These are phyloP conservation scores for Favolaschia claudopus DNA, from an alignment of 768 basidiomycete genomes.

Conservation along the genomic window DNA sequence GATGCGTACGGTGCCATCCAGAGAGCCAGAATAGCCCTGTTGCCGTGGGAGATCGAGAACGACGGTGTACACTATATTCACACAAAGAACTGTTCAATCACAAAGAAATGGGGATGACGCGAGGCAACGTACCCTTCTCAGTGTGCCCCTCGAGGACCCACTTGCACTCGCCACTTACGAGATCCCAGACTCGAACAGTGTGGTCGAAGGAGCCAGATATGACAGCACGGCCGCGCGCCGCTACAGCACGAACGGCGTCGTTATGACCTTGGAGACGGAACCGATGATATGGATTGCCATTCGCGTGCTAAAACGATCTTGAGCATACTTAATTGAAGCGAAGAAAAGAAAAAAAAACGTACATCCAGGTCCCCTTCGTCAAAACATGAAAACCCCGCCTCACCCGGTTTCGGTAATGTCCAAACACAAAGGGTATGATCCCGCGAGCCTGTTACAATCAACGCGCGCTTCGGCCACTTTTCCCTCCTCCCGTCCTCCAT, in stretches of 20 bases:
- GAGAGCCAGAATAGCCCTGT: slow-evolving; percentile 95
- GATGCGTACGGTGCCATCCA: slow-evolving; percentile 96
- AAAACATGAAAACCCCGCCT: slow-evolving; percentile 26
- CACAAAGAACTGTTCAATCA: not conserved
- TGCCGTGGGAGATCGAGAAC: slow-evolving; percentile 87
- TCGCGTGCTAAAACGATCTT: slow-evolving; percentile 61
- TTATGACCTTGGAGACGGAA: slow-evolving; percentile 88
- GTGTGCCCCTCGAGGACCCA: slow-evolving; percentile 88
- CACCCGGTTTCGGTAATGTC: slow-evolving; percentile 25
- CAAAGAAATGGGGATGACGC: not conserved
- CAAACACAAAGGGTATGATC: slow-evolving; percentile 52
- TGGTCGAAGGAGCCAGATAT: slow-evolving; percentile 97
- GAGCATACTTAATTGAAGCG: slow-evolving; percentile 36
- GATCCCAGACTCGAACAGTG: slow-evolving; percentile 95
- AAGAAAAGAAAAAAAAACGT: too few species aligned
- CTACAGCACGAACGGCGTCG: slow-evolving; percentile 91
- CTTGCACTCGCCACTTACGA: slow-evolving; percentile 80
- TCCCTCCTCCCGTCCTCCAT: slow-evolving; percentile 67
- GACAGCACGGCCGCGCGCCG: slow-evolving; percentile 86
- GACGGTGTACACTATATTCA: slow-evolving; percentile 97
- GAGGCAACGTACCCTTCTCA: slow-evolving; percentile 78
- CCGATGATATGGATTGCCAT: slow-evolving; percentile 89
- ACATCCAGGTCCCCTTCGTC: slow-evolving; percentile 26
- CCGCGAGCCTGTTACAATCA: slow-evolving; percentile 59
- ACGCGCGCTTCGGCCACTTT: slow-evolving; percentile 44